A percentile compares a stretch with the other conserved stretches of the same genome.
Conservation (phyloP, 2,329 filamentous ascomycete species). For the Diaporthe aspalathi region DNA sequence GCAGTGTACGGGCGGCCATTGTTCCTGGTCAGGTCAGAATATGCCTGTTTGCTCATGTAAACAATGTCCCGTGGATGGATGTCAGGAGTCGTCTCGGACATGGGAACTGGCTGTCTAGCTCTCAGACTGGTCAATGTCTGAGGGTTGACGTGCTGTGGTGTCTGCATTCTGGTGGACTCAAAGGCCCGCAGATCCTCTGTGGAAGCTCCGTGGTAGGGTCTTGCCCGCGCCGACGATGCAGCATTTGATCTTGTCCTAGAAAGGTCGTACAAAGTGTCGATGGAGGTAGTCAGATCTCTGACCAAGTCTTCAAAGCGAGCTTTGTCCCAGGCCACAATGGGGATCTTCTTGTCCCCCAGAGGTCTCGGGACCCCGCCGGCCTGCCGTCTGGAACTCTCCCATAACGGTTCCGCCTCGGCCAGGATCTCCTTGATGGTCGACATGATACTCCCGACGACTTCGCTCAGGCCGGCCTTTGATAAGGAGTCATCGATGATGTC, state of each 20-base stretch:
- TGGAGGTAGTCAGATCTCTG: conserved; percentile 78
- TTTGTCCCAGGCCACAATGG: conserved; percentile 74
- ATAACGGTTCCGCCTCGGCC: conserved; percentile 79
- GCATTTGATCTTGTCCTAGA: conserved; percentile 71
- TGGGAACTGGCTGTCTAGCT: conserved; percentile 53
- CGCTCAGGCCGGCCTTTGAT: conserved; percentile 79
- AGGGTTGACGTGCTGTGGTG: conserved; percentile 70
- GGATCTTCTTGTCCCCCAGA: conserved; percentile 61
- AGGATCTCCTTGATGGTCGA: conserved; percentile 83
- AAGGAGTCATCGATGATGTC: conserved; percentile 78
- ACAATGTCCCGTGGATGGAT: conserved; percentile 58
- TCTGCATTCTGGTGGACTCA: conserved; percentile 70
- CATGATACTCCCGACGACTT: conserved; percentile 83
- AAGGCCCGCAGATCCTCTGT: conserved; percentile 63
- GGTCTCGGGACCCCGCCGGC: conserved; percentile 52
- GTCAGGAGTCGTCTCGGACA: conserved; percentile 49
- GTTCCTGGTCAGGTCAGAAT: conserved; percentile 58
- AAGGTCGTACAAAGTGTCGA: conserved; percentile 83
- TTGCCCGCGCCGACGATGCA: conserved; percentile 48
- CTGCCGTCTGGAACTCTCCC: conserved; percentile 68
- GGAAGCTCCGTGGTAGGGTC: conserved; percentile 51
- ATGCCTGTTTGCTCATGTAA: conserved; percentile 64
- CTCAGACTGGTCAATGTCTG: conserved; percentile 61
- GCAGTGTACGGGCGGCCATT: conserved; percentile 60
- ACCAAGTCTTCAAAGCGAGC: conserved; percentile 80